Conservation (phyloP, 2,329 filamentous ascomycete species). For the Nemania serpens region DNA sequence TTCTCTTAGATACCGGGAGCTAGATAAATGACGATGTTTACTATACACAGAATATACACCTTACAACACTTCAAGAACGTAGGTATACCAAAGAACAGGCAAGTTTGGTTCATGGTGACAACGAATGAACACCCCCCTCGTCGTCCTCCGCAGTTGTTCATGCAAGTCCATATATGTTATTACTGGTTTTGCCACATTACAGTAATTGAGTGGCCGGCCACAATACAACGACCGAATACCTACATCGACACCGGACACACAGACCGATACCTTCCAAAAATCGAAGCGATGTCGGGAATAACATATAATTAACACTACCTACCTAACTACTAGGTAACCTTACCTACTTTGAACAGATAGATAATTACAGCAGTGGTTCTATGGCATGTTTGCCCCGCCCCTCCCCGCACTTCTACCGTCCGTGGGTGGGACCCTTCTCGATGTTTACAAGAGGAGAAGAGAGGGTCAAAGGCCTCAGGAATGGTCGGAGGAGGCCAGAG, state of each 20-base stretch:
- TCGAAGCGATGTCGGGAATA: slow-evolving; percentile 13
- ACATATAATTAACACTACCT: too few relatives aligned
- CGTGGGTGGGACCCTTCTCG: neutral
- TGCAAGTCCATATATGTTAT: neutral
- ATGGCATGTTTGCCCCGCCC: neutral
- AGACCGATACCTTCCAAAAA: neutral
- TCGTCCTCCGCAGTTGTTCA: neutral
- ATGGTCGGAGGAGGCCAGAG: slow-evolving; percentile 1
- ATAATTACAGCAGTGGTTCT: too few relatives aligned
- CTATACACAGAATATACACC: neutral
- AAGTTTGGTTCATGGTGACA: slow-evolving; percentile 10
- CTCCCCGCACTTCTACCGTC: neutral
- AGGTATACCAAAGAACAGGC: neutral
- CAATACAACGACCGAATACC: neutral
- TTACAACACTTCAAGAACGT: neutral
- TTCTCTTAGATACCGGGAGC: neutral
- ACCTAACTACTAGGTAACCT: too few relatives aligned
- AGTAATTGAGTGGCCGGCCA: neutral
- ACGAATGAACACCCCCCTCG: neutral
- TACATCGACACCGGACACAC: neutral
- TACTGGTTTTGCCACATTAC: neutral
- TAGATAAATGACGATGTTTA: neutral
- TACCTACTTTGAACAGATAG: too few relatives aligned
- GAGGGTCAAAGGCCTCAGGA: neutral
- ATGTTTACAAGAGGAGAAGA: neutral